Percentiles rank a stretch among this genome's conserved stretches.
Evolutionary conservation across 2,329 filamentous ascomycete species (phyloP).

Genomic region (Paecilomyces variotii): DNA sequence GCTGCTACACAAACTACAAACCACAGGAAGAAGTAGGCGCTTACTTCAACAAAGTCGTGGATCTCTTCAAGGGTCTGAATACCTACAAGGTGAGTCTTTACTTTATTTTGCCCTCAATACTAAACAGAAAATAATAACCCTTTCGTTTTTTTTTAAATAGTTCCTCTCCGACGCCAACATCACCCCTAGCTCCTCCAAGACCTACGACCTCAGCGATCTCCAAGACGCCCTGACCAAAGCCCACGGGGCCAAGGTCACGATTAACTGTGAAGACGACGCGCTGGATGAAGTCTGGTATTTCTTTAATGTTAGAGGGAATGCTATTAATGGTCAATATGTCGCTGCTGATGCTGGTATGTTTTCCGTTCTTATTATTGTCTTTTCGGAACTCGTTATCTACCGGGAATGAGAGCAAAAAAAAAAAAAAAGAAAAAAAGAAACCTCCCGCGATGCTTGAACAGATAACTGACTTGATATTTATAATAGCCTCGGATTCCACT

Average conservation of each 20-base stretch:
- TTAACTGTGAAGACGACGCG: conserved; percentile 41
- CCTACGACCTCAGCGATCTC: conserved; percentile 46
- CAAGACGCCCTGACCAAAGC: conserved; percentile 42
- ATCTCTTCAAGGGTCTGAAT: conserved; percentile 49
- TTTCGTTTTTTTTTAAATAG: conserved; percentile 9
- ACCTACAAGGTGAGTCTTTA: conserved; percentile 39
- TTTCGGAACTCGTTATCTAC: not conserved
- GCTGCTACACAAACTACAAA: conserved; percentile 53
- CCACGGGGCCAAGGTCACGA: conserved; percentile 40
- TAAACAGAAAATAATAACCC: not conserved
- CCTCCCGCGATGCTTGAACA: too few relatives aligned
- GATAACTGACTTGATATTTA: too few relatives aligned
- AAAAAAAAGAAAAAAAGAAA: too few relatives aligned
- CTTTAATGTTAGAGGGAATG: conserved; percentile 45
- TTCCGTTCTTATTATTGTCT: not conserved
- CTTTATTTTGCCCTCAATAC: not conserved
- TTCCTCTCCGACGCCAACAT: conserved; percentile 51
- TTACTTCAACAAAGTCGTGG: conserved; percentile 49
- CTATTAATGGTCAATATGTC: conserved; percentile 55
- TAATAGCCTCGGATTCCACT: conserved; percentile 42
- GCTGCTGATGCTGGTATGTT: conserved; percentile 42
- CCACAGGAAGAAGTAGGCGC: conserved; percentile 51
- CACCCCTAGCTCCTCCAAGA: conserved; percentile 40
- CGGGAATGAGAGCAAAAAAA: not conserved
- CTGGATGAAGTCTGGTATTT: conserved; percentile 52